Base-by-base conservation (phyloP, 208 protist genomes). In the Trypanosoma platydactyli region DNA sequence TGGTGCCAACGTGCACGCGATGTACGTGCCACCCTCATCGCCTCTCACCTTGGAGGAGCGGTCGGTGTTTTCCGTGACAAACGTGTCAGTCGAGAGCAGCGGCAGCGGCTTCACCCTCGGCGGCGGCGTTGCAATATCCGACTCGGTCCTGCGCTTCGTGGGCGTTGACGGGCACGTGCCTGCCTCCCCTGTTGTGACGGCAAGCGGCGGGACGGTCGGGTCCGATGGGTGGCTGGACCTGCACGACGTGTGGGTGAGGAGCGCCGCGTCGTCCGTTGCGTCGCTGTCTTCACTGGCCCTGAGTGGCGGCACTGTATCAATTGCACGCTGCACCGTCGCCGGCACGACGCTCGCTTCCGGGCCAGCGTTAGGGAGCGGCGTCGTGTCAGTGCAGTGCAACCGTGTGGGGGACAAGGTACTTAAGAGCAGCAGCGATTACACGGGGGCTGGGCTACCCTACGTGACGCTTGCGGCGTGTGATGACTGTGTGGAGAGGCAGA, bases 381-480 rank as follows among this genome's bases (percentile, higher is more conserved):
- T 45, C 30, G 46, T 64, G 18, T 55, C 44, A 18, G 59, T 64
- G 46, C 59, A 64, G 27, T 64, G 59, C 48, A 64, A 64, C 30
- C 59, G 59, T 42, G 45, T n/a, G 29, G 33, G 42, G 1, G 46
- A 18, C 20, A 64, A 55, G 33, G 0, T 64, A 4, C 46, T 64
- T 1, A 0, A n/a, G 29, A 53, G n/a, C n/a, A 20, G 1, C 11
- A n/a, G 9, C 27, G 59, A 64, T 22, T 64, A 64, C 30, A 2
- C 0, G 2, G 16, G 1, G 3, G 18, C 30, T 16, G 59, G 59
- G n/a, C 40, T 63, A 1, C 1, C 44, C 25, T 53, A 40, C 33
- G 57, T 63, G 57, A 63, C 2, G 9, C 7, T 64, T 53, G 44
- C 38, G 46, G n/a, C 59, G 30, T 64, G 59, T 30, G 44, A 44